A percentile compares a stretch with the other conserved stretches of the same genome.
Conservation (phyloP, 2,329 filamentous ascomycete genomes). For the Fusarium temperatum region DNA sequence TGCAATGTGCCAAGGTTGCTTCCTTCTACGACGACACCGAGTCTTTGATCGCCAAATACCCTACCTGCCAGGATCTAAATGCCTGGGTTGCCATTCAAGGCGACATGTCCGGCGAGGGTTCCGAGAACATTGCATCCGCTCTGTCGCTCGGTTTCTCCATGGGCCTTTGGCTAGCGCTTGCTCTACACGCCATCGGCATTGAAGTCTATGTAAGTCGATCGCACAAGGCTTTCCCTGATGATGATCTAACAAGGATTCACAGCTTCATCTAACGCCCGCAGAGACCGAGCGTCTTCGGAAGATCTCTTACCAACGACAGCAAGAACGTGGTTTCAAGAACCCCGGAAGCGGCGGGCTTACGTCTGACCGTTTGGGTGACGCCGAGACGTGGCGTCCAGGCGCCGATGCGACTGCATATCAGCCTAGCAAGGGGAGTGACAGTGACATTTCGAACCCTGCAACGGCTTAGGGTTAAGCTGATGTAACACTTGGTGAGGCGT, state of each 20-base stretch:
- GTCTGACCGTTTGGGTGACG: slow-evolving; percentile 4
- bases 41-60: neutral
- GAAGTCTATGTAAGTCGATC: slow-evolving; percentile 12
- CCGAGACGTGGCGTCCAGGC: neutral
- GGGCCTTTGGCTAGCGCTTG: slow-evolving; percentile 1
- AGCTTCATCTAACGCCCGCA: slow-evolving; percentile 16
- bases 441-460: neutral
- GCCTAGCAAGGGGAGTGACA: neutral
- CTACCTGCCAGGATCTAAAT: neutral
- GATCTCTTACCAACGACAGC: slow-evolving; percentile 6
- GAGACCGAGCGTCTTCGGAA: slow-evolving; percentile 12
- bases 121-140: slow-evolving; percentile 7
- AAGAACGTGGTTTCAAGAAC: slow-evolving; percentile 4
- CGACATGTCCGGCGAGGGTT: neutral
- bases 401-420: neutral
- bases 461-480: neutral
- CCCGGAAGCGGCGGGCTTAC: slow-evolving; percentile 7
- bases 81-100: slow-evolving; percentile 20
- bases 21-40: slow-evolving; percentile 5
- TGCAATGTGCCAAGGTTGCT: slow-evolving; percentile 6
- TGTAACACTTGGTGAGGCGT: fast-evolving
- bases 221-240: fast-evolving
- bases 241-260: neutral
- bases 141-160: slow-evolving; percentile 6
- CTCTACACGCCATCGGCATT: slow-evolving; percentile 5